Base-by-base conservation (phyloP, 139 green algal species). In the Chlorella sorokiniana region DNA sequence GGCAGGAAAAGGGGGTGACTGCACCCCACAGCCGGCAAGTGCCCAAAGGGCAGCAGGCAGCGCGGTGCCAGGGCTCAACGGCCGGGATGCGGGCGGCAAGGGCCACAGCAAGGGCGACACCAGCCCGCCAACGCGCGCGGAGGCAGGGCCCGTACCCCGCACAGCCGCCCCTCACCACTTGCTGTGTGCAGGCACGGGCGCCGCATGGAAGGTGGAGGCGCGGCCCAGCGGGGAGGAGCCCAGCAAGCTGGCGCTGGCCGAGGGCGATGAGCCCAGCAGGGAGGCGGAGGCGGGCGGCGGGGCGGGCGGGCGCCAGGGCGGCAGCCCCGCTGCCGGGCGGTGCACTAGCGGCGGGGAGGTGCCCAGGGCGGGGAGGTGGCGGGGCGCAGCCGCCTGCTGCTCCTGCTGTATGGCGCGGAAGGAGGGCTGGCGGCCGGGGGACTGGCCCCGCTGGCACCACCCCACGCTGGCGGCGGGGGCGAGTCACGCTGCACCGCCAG, bases 81-180 rank as follows among this genome's bases (percentile, higher is more conserved):
- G n/a, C n/a, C n/a, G n/a, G n/a, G n/a, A n/a, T n/a, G n/a, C n/a
- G n/a, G n/a, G n/a, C n/a, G n/a, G n/a, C n/a, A n/a, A n/a, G n/a
- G n/a, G n/a, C n/a, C n/a, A n/a, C n/a, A n/a, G n/a, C n/a, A n/a
- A n/a, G n/a, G n/a, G n/a, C n/a, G n/a, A n/a, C n/a, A n/a, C n/a
- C 51, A 61, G 14, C 51, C 18, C 18, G 51, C 51, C 14, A 61
- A 61, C 14, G 51, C 51, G 14, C 51, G 51, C 51, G 14, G 18
- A 18, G 51, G 18, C 18, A 27, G 14, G 16, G 16, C 14, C 18
- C 16, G 18, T 61, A 69, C 22, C 9, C 9, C n/a, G n/a, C n/a
- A n/a, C n/a, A n/a, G n/a, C n/a, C n/a, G n/a, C n/a, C n/a, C n/a
- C 77, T 75, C 45, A 83, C 84, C 84, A 88, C 52, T 88, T 88